Base-by-base conservation (phyloP, 768 basidiomycete species). In the Psilocybe tampanensis region DNA sequence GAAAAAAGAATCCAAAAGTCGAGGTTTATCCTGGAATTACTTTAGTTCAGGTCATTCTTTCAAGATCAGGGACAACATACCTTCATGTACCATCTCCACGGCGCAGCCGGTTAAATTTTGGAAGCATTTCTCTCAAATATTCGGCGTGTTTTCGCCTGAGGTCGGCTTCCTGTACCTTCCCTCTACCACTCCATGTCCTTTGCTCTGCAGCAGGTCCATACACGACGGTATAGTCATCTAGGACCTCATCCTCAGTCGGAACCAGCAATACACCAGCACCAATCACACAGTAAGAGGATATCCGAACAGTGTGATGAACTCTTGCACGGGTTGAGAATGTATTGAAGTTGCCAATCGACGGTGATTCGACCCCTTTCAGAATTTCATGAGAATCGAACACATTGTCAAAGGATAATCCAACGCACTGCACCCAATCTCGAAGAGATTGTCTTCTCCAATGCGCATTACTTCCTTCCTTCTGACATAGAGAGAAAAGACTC, bases 351-450 rank as follows among this genome's bases (percentile, higher is more conserved):
- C 95, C 97, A 50, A 98, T 81, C 2, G 86, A 80, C 2, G 91
- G 92, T 17, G 83, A 89, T 73, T 98, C 95, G 44, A 98, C 82
- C 29, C 94, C 94, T 97, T 66, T 23, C 41, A 23, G 7, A 2
- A 18, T 17, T 7, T 48, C n/a, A 52, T 22, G 12, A n/a, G 18
- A 19, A n/a, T 5, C 3, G 12, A 22, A 33, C 9, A 12, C 19
- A 24, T 42, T 18, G 29, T 29, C 29, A 5, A 9, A 29, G 13
- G 19, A 51, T 18, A 47, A 2, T 8, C 19, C 18, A 17, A 86
- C 92, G 60, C 66, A 96, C 96, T 89, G 71, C 89, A 93, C 19
- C 91, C 92, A 52, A 97, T 93, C 74, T 97, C 94, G 66, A 99
- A 96, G 56, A 95, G 76, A 70, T 98, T 98, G 59, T 92, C 86